Conservation (phyloP, 768 basidiomycete species). For the Daedaleopsis nitida region DNA sequence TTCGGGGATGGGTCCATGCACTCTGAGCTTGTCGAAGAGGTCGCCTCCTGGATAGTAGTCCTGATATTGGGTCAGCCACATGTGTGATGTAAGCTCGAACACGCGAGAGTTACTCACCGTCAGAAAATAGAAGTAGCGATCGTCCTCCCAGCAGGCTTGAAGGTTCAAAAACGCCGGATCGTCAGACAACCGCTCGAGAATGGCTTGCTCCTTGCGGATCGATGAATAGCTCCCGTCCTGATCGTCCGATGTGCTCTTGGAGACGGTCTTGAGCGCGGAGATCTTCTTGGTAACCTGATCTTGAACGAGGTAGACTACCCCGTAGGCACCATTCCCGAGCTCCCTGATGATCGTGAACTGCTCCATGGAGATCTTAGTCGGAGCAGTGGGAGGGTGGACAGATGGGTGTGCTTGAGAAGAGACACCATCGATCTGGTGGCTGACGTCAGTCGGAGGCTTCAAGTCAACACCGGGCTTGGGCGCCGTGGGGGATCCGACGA, state of each 20-base stretch:
- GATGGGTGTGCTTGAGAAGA: not conserved
- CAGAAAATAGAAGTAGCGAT: conserved; percentile 13
- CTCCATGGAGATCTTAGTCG: conserved; percentile 56
- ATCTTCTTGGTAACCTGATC: conserved; percentile 7
- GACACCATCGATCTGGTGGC: no score
- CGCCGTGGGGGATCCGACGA: conserved; percentile 10
- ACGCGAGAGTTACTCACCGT: not conserved
- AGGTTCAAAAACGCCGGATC: conserved; percentile 6
- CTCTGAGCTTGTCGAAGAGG: conserved; percentile 5
- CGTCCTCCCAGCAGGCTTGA: conserved; percentile 19
- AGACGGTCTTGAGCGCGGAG: conserved; percentile 90
- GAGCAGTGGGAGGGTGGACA: conserved; percentile 59
- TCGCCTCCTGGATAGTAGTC: conserved; percentile 12
- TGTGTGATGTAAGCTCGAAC: not conserved
- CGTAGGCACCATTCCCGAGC: conserved; percentile 23
- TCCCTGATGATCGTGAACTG: conserved; percentile 19
- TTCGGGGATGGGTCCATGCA: conserved; percentile 9
- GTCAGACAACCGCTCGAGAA: conserved; percentile 10
- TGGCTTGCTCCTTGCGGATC: conserved; percentile 14
- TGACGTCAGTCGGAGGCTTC: not conserved
- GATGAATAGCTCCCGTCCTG: conserved; percentile 66
- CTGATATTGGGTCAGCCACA: not conserved
- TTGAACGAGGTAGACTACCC: conserved; percentile 24
- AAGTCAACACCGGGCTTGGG: not conserved
- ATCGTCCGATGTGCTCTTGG: conserved; percentile 98